A percentile compares a stretch with the other conserved stretches of the same genome.
These are phyloP conservation scores for Boletus subparvulus DNA, from an alignment of 768 basidiomycete genomes.

Conservation along the genomic window DNA sequence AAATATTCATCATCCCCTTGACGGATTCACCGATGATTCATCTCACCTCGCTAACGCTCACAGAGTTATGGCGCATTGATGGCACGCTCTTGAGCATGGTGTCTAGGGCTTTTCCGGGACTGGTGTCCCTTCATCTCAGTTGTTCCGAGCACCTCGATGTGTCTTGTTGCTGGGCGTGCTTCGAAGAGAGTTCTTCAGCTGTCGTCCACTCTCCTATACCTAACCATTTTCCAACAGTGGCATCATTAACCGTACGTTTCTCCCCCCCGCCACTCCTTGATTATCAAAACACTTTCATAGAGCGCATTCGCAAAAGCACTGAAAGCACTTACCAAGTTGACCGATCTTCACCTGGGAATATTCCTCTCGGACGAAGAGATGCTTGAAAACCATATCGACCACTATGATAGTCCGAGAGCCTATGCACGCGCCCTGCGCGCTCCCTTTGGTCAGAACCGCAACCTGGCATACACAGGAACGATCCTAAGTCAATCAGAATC, in stretches of 20 bases:
- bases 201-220: constrained; percentile 65
- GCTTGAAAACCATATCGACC: constrained; percentile 43
- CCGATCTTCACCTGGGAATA: constrained; percentile 57
- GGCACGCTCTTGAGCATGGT: constrained; percentile 46
- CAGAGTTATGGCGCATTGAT: constrained; percentile 59
- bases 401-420: constrained; percentile 25
- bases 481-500: constrained; percentile 28
- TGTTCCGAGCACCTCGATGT: constrained; percentile 58
- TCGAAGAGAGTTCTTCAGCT: constrained; percentile 56
- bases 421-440: constrained; percentile 20
- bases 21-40: constrained; percentile 26
- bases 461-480: constrained; percentile 1
- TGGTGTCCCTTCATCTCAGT: constrained; percentile 53
- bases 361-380: constrained; percentile 58
- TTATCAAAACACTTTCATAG: constrained; percentile 30
- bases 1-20: constrained; percentile 35
- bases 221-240: constrained; percentile 42
- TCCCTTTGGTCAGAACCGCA: constrained; percentile 7
- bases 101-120: constrained; percentile 43
- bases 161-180: constrained; percentile 63
- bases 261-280: neutral
- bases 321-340: constrained; percentile 45
- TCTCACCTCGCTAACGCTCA: constrained; percentile 51
- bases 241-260: constrained; percentile 52
- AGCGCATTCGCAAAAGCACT: constrained; percentile 43